Conservation (phyloP, 176 grass and related monocot genomes). For the Triticum dicoccoides region DNA sequence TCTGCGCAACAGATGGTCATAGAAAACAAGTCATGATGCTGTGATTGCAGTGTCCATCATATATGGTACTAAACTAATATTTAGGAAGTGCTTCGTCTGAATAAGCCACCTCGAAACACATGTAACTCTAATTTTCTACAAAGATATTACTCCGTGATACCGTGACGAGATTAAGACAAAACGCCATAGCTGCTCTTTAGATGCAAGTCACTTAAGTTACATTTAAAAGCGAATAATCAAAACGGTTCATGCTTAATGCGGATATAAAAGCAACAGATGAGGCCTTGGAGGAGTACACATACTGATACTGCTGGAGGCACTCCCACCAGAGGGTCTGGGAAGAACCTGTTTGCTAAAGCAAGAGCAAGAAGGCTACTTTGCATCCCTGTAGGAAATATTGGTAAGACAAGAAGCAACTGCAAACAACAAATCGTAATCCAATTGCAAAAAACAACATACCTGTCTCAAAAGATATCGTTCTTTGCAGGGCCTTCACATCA, state of each 20-base stretch:
- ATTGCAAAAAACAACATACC: conserved; percentile 36
- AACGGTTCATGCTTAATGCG: not conserved
- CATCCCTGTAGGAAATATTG: conserved; percentile 61
- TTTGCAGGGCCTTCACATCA: conserved; percentile 85
- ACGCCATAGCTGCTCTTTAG: not conserved
- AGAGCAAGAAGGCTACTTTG: conserved; percentile 99
- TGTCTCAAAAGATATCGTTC: conserved; percentile 95
- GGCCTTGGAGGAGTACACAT: conserved; percentile 25
- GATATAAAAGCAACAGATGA: not conserved
- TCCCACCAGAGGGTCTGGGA: conserved; percentile 91
- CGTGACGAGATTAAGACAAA: not conserved
- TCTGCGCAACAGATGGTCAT: not conserved
- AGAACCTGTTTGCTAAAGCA: conserved; percentile 98
- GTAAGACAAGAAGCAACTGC: conserved; percentile 32
- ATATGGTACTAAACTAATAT: not conserved
- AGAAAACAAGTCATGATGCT: not conserved
- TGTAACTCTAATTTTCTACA: not conserved
- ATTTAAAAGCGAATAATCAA: not conserved
- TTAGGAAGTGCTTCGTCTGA: not conserved
- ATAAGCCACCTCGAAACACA: not conserved
- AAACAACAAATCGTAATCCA: not conserved
- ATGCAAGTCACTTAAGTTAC: not conserved
- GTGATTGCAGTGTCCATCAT: not conserved
- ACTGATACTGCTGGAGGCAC: conserved; percentile 93
- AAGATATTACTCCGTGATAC: not conserved